phyloP scores from a whole-genome alignment of 139 green algal species.

The Gonium pectorale region DNA sequence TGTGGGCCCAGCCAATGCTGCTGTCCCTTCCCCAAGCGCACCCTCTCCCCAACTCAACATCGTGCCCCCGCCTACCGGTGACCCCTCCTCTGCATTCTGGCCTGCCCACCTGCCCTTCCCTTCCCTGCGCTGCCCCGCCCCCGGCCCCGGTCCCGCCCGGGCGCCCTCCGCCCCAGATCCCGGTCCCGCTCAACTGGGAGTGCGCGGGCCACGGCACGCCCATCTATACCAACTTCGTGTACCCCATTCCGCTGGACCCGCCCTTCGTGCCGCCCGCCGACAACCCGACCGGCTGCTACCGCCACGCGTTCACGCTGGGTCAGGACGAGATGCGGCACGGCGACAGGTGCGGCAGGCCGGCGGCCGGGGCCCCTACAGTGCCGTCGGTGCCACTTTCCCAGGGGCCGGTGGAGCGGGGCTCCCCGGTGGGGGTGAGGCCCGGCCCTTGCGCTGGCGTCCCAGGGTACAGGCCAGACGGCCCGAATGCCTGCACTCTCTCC shows the following conservation, averaged over 20 bases:
- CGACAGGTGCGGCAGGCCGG: background rate
- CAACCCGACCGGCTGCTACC: slow-evolving; percentile 96
- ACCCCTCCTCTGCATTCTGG: background rate
- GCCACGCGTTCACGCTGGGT: slow-evolving; percentile 66
- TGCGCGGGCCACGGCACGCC: slow-evolving; percentile 85
- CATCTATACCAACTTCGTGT: slow-evolving; percentile 97
- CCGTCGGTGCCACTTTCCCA: too few species aligned
- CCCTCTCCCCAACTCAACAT: background rate
- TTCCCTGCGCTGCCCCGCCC: background rate
- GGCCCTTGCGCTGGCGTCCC: too few species aligned
- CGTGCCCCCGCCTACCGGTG: too few species aligned
- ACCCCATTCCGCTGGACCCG: slow-evolving; percentile 92
- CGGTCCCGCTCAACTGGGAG: slow-evolving; percentile 92
- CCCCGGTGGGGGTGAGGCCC: too few species aligned
- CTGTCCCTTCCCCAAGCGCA: background rate
- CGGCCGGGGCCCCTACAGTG: too few species aligned
- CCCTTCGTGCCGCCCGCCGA: slow-evolving; percentile 80
- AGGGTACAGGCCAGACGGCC: too few species aligned
- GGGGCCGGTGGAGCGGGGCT: too few species aligned
- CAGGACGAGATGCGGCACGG: background rate
- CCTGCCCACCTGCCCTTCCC: background rate
- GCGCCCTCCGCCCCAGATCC: slow-evolving; percentile 67
- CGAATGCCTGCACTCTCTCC: too few species aligned
- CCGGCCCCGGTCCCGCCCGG: background rate
- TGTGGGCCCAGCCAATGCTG: background rate